Evolutionary conservation across 768 basidiomycete species (phyloP).

Genomic region (Tephrocybe sp.): DNA sequence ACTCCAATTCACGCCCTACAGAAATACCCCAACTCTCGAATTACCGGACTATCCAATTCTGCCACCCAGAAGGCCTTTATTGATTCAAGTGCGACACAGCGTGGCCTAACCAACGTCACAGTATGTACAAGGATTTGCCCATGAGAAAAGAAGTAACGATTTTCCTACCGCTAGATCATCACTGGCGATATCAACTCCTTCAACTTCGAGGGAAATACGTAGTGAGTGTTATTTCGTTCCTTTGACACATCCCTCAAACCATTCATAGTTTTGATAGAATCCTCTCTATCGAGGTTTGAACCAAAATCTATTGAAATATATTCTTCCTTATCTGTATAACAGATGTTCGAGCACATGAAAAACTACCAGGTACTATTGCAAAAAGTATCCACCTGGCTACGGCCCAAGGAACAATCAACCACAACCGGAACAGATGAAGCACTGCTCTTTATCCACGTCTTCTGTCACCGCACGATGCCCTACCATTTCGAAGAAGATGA

Average conservation of each 20-base stretch:
- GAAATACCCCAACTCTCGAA: constrained; percentile 67
- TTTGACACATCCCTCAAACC: neutral
- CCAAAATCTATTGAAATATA: constrained; percentile 18
- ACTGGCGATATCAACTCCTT: constrained; percentile 68
- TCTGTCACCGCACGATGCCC: constrained; percentile 62
- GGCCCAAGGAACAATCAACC: constrained; percentile 31
- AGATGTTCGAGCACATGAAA: constrained; percentile 82
- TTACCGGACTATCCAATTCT: constrained; percentile 69
- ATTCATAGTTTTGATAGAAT: constrained; percentile 65
- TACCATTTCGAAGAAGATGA: constrained; percentile 71
- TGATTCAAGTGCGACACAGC: constrained; percentile 45
- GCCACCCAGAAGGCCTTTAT: constrained; percentile 67
- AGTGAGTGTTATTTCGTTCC: constrained; percentile 30
- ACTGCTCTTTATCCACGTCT: constrained; percentile 69
- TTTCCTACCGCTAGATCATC: constrained; percentile 43
- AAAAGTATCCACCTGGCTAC: constrained; percentile 67
- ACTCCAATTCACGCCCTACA: constrained; percentile 24
- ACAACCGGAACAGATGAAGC: constrained; percentile 34
- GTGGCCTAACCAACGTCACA: constrained; percentile 54
- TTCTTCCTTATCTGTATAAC: neutral
- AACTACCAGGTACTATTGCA: constrained; percentile 62
- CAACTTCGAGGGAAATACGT: constrained; percentile 50
- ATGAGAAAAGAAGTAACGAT: neutral
- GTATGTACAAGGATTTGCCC: constrained; percentile 24
- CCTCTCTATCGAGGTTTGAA: constrained; percentile 57